Conservation (phyloP, 2,329 filamentous ascomycete genomes). For the Penicillium decumbens region DNA sequence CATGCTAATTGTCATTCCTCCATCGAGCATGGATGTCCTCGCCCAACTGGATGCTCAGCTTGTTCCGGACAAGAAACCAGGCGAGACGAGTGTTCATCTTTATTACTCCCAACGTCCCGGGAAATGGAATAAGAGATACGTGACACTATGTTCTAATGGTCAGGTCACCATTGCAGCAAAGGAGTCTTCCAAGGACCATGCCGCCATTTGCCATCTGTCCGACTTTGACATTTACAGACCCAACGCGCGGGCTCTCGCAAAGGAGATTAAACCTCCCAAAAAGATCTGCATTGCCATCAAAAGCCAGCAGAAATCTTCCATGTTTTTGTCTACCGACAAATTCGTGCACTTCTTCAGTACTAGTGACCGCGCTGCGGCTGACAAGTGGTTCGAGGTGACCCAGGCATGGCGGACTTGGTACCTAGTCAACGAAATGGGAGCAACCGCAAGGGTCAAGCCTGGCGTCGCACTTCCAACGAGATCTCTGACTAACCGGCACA, state of each 20-base stretch:
- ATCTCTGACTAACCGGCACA: constrained; percentile 30
- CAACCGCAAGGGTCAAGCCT: constrained; percentile 46
- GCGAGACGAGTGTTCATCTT: constrained; percentile 64
- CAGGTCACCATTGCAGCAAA: constrained; percentile 71
- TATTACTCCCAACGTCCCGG: constrained; percentile 76
- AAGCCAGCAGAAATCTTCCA: constrained; percentile 79
- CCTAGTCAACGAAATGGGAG: constrained; percentile 66
- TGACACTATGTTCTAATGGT: constrained; percentile 68
- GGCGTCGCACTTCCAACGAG: constrained; percentile 44
- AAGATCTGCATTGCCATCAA: constrained; percentile 83
- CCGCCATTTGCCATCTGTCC: constrained; percentile 74
- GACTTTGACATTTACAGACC: constrained; percentile 90
- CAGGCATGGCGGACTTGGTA: constrained; percentile 92
- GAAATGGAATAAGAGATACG: constrained; percentile 82
- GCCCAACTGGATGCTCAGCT: constrained; percentile 56
- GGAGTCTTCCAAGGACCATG: constrained; percentile 61
- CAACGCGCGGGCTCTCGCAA: constrained; percentile 61
- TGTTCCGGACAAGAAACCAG: constrained; percentile 61
- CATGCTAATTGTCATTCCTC: constrained; percentile 62
- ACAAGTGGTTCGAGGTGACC: constrained; percentile 65
- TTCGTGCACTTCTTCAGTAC: constrained; percentile 91
- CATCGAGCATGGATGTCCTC: constrained; percentile 48
- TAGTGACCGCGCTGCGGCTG: constrained; percentile 63
- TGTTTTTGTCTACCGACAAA: constrained; percentile 77
- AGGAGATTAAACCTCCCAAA: constrained; percentile 76